Percentiles rank a stretch among this genome's conserved stretches.
These are phyloP conservation scores for Penicillium rolfsii DNA, from an alignment of 2,329 filamentous ascomycete species.

Conservation along the genomic window DNA sequence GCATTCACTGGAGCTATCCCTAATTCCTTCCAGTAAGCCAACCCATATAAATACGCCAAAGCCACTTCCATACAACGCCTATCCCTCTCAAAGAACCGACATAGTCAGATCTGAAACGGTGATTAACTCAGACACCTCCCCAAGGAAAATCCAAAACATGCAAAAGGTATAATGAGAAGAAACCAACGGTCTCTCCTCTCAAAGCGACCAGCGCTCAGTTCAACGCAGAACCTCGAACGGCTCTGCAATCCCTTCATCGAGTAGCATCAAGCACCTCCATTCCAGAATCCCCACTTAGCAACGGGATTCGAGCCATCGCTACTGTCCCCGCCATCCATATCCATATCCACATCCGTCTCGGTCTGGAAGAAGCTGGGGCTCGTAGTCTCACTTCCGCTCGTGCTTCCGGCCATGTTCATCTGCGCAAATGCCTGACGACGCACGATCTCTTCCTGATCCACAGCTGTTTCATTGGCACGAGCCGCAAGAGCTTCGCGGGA, in stretches of 20 bases:
- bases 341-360: conserved; percentile 36
- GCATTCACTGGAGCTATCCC: not conserved
- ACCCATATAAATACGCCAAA: not conserved
- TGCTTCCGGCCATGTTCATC: conserved; percentile 20
- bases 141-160: not conserved
- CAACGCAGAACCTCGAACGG: not conserved
- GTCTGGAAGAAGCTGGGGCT: conserved; percentile 28
- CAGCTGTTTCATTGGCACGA: conserved; percentile 28
- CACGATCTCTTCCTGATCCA: conserved; percentile 21
- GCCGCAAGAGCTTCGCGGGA: conserved; percentile 28
- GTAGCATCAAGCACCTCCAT: conserved; percentile 36
- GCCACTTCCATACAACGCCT: conserved; percentile 1
- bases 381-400: conserved; percentile 28
- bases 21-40: not conserved
- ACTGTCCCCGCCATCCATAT: conserved; percentile 35
- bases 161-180: conserved; percentile 8
- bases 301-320: conserved; percentile 25
- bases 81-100: not conserved
- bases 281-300: conserved; percentile 33
- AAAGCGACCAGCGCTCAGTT: conserved; percentile 17
- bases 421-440: conserved; percentile 27
- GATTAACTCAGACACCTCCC: not conserved
- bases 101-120: not conserved
- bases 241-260: not conserved
- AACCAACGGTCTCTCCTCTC: conserved; percentile 1